phyloP scores from a whole-genome alignment of 2,329 filamentous ascomycete species.

The Claviceps sorghi region DNA sequence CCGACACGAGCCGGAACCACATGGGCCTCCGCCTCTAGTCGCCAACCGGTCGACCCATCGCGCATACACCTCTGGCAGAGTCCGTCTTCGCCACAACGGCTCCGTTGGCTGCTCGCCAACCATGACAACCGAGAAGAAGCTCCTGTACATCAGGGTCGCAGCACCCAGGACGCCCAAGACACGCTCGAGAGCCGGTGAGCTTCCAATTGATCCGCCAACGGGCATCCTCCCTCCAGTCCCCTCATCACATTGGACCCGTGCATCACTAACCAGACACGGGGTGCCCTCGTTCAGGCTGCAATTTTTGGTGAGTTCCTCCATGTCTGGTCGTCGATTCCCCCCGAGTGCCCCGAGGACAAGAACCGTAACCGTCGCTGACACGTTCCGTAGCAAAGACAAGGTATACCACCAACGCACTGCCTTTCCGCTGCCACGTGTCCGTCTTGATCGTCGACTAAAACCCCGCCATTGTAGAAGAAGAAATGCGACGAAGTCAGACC shows the following conservation, averaged over 20 bases:
- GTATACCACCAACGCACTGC: constrained; percentile 16
- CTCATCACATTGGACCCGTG: background rate
- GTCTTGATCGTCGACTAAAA: background rate
- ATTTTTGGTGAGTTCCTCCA: constrained; percentile 30
- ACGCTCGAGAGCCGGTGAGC: constrained; percentile 43
- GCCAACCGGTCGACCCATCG: background rate
- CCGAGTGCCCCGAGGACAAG: background rate
- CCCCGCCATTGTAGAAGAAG: constrained; percentile 32
- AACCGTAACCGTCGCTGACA: constrained; percentile 6
- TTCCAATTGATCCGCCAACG: background rate
- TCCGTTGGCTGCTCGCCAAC: background rate
- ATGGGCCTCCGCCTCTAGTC: no score
- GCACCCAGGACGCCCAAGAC: constrained; percentile 43
- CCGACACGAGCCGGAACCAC: no score
- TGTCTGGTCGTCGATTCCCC: background rate
- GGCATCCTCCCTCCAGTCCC: background rate
- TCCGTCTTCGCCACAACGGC: background rate
- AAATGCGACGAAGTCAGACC: constrained; percentile 42
- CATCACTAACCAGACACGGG: constrained; percentile 2
- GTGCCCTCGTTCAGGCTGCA: constrained; percentile 28
- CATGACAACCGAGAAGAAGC: constrained; percentile 23
- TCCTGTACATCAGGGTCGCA: constrained; percentile 43
- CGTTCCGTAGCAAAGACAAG: constrained; percentile 35
- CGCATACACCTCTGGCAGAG: background rate
- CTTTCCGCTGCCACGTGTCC: background rate